Base-by-base conservation (phyloP, 345 rosid genomes). In the Salix purpurea region DNA sequence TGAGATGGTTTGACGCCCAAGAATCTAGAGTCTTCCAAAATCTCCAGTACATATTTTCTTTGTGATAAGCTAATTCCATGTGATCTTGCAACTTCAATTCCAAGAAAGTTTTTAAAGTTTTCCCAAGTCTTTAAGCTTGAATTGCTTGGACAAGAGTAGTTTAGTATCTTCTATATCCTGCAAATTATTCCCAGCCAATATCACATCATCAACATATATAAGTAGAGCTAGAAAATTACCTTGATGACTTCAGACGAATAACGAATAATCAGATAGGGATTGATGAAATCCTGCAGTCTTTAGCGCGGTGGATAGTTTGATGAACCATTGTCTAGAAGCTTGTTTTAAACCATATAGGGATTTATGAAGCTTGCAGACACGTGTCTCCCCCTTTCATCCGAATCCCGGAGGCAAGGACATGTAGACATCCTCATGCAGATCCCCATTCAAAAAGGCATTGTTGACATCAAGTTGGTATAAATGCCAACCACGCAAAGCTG, bases 101-200 rank as follows among this genome's bases (percentile, higher is more conserved):
- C 32, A 5, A 76, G 56, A 1, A 67, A 68, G 40, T 66, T 54
- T 23, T 68, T 76, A 26, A 0, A 67, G n/a, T 36, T 68, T 1
- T 21, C 56, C 26, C 2, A 67, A 50, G 0, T 67, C 48, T 6
- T 75, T 75, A 1, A 75, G 1, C 8, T 52, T 50, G 11, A 76
- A 76, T 14, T 24, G 66, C 0, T 37, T 13, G 4, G 7, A 36
- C 2, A 14, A 19, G 6, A 11, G 34, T 0, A 7, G 5, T 13
- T 76, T 68, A 2, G 36, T 37, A 14, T 52, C 73, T 14, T 76
- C 46, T 11, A 76, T 76, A 26, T 67, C 46, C 46, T 50, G 56
- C 21, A 50, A 18, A 39, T 76, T 52, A 34, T 67, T 36, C 14
- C 78, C 40, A 4, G 10, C 32, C 1, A 76, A 1, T 12, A 68